phyloP scores from a whole-genome alignment of 2,329 filamentous ascomycete species.

The Diaporthe eres region DNA sequence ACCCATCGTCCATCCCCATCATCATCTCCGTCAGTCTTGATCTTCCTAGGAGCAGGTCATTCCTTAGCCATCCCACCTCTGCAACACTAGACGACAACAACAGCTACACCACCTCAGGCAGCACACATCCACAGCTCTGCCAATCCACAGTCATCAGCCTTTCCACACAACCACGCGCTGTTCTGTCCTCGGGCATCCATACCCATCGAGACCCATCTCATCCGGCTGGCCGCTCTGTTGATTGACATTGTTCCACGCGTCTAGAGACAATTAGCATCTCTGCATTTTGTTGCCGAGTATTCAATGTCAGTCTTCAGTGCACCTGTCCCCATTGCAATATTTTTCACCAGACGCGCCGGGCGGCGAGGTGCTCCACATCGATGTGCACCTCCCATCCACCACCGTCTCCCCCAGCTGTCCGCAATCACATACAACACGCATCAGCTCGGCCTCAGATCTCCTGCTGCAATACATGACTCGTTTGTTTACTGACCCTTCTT shows the following conservation, averaged over 20 bases:
- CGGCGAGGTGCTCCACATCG: constrained; percentile 36
- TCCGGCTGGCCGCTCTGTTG: constrained; percentile 24
- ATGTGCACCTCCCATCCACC: constrained; percentile 33
- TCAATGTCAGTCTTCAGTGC: constrained; percentile 37
- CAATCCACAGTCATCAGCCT: constrained; percentile 9
- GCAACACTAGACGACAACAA: constrained; percentile 23
- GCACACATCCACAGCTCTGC: constrained; percentile 26
- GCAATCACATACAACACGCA: constrained; percentile 24
- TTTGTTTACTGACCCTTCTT: constrained; percentile 18
- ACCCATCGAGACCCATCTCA: constrained; percentile 26
- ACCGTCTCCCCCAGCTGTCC: constrained; percentile 32
- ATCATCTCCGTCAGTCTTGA: constrained; percentile 35
- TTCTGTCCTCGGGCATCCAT: constrained; percentile 18
- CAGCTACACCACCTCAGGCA: constrained; percentile 21
- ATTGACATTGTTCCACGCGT: constrained; percentile 37
- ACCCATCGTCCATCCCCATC: constrained; percentile 12
- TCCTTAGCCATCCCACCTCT: constrained; percentile 25
- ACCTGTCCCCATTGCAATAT: constrained; percentile 25
- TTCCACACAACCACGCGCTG: constrained; percentile 27
- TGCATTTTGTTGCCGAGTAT: constrained; percentile 36
- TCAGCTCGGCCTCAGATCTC: not conserved
- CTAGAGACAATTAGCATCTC: constrained; percentile 38
- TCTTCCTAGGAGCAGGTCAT: constrained; percentile 36
- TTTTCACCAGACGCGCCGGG: constrained; percentile 41
- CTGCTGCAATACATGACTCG: constrained; percentile 33